Evolutionary conservation across 768 basidiomycete genomes (phyloP).

Genomic region (Leccinum obscurum): DNA sequence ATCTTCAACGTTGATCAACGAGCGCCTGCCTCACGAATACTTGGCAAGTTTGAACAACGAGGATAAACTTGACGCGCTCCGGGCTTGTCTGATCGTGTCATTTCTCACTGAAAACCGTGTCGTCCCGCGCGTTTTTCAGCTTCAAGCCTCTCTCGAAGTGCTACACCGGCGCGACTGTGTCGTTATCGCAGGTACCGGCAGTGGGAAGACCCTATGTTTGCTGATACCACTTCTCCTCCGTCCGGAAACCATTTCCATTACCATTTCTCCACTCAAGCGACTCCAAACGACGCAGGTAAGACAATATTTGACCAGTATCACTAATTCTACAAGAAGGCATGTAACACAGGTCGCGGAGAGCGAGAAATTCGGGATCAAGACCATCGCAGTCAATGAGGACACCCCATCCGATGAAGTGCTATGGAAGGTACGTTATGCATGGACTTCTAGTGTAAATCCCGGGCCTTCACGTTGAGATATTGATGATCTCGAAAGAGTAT

Average conservation of each 20-base stretch:
- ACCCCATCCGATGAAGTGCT: not conserved
- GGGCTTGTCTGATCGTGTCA: not conserved
- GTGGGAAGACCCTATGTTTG: no score
- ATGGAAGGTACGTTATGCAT: not conserved
- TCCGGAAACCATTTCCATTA: not conserved
- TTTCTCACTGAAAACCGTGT: not conserved
- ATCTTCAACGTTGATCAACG: not conserved
- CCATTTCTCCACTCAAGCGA: not conserved
- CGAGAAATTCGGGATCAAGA: not conserved
- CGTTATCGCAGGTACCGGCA: no score
- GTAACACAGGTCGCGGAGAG: not conserved
- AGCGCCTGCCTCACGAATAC: not conserved
- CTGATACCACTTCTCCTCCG: not conserved
- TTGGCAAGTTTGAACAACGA: not conserved
- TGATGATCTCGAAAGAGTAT: not conserved
- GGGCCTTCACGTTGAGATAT: no score
- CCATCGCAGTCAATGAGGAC: not conserved
- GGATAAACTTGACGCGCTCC: not conserved
- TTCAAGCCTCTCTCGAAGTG: no score
- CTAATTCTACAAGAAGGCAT: not conserved
- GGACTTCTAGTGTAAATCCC: no score
- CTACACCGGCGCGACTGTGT: no score
- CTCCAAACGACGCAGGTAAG: not conserved
- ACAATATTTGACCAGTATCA: not conserved
- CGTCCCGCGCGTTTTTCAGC: not conserved